Evolutionary conservation across 2,329 filamentous ascomycete genomes (phyloP), one percentile per base, ranked within the genome.

Genomic region (Myrmaecium sp.): DNA sequence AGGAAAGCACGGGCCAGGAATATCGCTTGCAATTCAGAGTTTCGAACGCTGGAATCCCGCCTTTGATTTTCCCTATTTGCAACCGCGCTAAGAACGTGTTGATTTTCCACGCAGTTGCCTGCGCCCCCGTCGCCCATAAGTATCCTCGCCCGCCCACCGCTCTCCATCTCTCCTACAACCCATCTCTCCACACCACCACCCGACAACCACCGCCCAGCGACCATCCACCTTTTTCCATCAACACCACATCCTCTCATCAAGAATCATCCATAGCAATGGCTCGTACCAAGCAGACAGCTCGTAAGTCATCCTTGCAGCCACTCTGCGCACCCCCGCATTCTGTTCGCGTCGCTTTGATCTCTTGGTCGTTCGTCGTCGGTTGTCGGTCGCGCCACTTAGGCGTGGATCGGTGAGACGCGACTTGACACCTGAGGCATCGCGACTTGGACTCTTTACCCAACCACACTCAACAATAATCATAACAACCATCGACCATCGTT

Each of bases 261-360:
- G 25, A 23, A 13, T 25, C 35, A 30, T 37, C 43, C 38, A 33
- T 29, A 34, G 29, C 26, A 43, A 64, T 64, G 60, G 60, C 60
- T 39, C 60, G 60, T 39, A 64, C 60, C 42, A 64, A 64, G 58
- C 60, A 64, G 48, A 64, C 60, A 40, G 60, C 60, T 45, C 60
- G 60, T 62, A 56, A 60, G 59, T 62, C 32, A 35, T 36, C 37
- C 27, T 29, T 26, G 27, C 17, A 11, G 14, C 17, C 20, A 34
- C 32, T 29, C 34, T 36, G 35, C 36, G 21, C 30, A n/a, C n/a
- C n/a, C n/a, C n/a, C n/a, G n/a, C n/a, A n/a, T n/a, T n/a, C n/a
- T n/a, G n/a, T 33, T 18, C 38, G 34, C 36, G 37, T 38, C 36
- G 34, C 35, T 29, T 29, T 32, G 17, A 29, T 33, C 27, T 26